Percentiles rank a stretch among this genome's conserved stretches.
Evolutionary conservation across 2,329 filamentous ascomycete genomes (phyloP).

Genomic region (Sordariomycetes sp.): DNA sequence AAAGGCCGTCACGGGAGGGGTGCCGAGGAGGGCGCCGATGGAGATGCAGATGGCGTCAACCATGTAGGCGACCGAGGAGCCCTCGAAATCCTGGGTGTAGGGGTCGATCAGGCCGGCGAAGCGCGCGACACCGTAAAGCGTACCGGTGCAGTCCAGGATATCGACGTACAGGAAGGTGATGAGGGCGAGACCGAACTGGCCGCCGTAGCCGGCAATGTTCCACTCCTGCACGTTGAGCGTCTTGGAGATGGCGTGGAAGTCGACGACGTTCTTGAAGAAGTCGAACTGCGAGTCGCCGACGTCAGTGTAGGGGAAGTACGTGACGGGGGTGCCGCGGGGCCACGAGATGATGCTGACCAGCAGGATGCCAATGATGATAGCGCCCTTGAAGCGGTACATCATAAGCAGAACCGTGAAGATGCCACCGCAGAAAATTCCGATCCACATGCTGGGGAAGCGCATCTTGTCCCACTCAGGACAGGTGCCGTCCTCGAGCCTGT

Average conservation of each 20-base stretch:
- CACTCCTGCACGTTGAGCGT: slow-evolving; percentile 66
- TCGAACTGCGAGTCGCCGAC: slow-evolving; percentile 64
- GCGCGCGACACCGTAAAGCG: slow-evolving; percentile 81
- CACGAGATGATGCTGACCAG: slow-evolving; percentile 84
- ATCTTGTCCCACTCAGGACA: slow-evolving; percentile 63
- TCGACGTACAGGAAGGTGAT: slow-evolving; percentile 89
- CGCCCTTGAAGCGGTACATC: slow-evolving; percentile 81
- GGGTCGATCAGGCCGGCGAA: slow-evolving; percentile 76
- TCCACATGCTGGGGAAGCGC: slow-evolving; percentile 76
- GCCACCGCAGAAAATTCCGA: slow-evolving; percentile 80
- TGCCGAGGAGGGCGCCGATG: slow-evolving; percentile 69
- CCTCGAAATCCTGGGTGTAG: slow-evolving; percentile 78
- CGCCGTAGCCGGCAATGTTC: slow-evolving; percentile 58
- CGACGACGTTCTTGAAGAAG: slow-evolving; percentile 83
- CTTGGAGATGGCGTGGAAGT: slow-evolving; percentile 67
- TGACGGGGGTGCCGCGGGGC: slow-evolving; percentile 68
- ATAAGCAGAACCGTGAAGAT: slow-evolving; percentile 72
- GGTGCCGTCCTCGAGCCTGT: slow-evolving; percentile 33
- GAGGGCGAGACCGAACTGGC: slow-evolving; percentile 73
- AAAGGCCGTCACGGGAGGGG: slow-evolving; percentile 76
- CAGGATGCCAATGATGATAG: slow-evolving; percentile 74
- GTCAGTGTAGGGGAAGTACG: slow-evolving; percentile 68
- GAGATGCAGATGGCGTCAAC: slow-evolving; percentile 73
- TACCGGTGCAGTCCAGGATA: slow-evolving; percentile 79
- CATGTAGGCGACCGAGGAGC: slow-evolving; percentile 73